Evolutionary conservation across 495 filamentous ascomycete genomes (phyloP).

Genomic region (Tetracladium setigerum): DNA sequence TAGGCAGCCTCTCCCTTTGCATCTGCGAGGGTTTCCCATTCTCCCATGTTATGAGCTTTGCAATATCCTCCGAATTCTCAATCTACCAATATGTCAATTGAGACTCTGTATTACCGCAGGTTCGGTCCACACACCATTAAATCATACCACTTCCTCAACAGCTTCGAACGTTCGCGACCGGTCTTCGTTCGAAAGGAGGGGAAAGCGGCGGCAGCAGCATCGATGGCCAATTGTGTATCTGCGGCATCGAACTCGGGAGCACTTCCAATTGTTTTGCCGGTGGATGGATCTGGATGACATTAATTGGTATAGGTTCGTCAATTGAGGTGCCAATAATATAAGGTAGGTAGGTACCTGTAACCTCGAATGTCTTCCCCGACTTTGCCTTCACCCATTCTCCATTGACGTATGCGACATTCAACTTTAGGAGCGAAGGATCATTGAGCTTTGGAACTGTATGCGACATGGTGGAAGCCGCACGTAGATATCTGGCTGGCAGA

Average conservation of each 20-base stretch:
- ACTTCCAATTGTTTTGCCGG: slow-evolving; percentile 69
- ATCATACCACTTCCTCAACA: slow-evolving; percentile 87
- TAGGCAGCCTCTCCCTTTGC: slow-evolving; percentile 68
- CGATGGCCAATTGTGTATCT: slow-evolving; percentile 74
- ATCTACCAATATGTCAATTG: slow-evolving; percentile 39
- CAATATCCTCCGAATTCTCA: slow-evolving; percentile 81
- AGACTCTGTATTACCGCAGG: not conserved
- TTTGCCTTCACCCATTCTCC: slow-evolving; percentile 72
- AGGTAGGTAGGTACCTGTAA: slow-evolving; percentile 44
- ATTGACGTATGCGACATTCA: slow-evolving; percentile 74
- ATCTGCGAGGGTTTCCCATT: slow-evolving; percentile 72
- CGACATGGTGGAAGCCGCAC: slow-evolving; percentile 18
- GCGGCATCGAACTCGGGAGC: slow-evolving; percentile 71
- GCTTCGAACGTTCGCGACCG: slow-evolving; percentile 70
- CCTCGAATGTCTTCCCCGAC: slow-evolving; percentile 75
- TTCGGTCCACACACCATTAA: slow-evolving; percentile 46
- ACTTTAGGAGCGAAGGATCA: slow-evolving; percentile 73
- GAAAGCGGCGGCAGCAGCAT: slow-evolving; percentile 61
- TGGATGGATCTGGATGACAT: slow-evolving; percentile 59
- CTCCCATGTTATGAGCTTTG: slow-evolving; percentile 81
- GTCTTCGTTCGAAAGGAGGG: slow-evolving; percentile 54
- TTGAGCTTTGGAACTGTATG: slow-evolving; percentile 51
- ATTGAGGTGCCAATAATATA: not conserved
- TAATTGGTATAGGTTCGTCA: slow-evolving; percentile 3
- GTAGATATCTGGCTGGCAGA: slow-evolving; percentile 12